Conservation (phyloP, 129 eudicot genomes). For the Tanacetum coccineum region DNA sequence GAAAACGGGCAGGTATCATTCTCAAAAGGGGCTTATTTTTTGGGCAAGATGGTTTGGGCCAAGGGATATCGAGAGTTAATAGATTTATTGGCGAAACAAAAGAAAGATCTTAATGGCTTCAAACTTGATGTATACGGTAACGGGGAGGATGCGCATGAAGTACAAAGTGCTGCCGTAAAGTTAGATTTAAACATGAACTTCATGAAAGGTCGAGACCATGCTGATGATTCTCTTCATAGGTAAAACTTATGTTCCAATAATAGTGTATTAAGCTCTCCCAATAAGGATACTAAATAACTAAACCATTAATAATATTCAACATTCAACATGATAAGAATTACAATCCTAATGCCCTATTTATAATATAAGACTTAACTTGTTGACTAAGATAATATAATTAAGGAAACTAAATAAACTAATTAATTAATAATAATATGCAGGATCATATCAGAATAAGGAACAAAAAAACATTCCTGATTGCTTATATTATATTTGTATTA, state of each 20-base stretch:
- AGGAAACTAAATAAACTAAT: no score
- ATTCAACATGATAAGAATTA: no score
- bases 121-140: conserved; percentile 87
- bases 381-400: no score
- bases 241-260: conserved; percentile 15
- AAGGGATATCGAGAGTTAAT: conserved; percentile 88
- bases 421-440: no score
- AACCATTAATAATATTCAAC: no score
- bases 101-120: conserved; percentile 68
- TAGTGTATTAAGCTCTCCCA: no score
- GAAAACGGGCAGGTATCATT: conserved; percentile 60
- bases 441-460: no score
- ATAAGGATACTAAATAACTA: no score
- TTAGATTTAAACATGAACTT: conserved; percentile 70
- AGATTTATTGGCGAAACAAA: conserved; percentile 78
- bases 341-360: no score
- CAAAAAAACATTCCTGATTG: no score
- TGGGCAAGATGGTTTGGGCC: conserved; percentile 99
- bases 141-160: conserved; percentile 98
- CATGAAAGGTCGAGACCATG: conserved; percentile 92
- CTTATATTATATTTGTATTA: neutral
- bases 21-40: conserved; percentile 94
- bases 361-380: no score
- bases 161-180: conserved; percentile 62
- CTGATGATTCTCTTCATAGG: conserved; percentile 94